Conservation (phyloP, 2,329 filamentous ascomycete genomes). For the Xylariaceae sp. region DNA sequence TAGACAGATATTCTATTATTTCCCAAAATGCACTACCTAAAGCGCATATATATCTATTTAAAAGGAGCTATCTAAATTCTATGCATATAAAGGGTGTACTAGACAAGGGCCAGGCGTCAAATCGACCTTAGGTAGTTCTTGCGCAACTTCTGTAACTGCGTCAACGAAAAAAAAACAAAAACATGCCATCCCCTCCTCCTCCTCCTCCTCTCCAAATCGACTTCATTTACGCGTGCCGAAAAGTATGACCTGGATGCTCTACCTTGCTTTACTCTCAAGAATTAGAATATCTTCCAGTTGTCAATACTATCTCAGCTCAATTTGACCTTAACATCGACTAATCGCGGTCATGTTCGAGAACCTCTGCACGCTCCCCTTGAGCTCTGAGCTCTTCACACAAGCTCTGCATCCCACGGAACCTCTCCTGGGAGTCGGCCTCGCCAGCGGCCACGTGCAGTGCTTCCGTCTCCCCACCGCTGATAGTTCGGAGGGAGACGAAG, state of each 20-base stretch:
- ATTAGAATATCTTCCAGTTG: background rate
- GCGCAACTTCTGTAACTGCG: background rate
- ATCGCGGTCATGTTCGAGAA: slow-evolving; percentile 71
- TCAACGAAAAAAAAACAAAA: background rate
- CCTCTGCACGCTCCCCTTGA: slow-evolving; percentile 80
- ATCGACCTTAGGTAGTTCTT: no score
- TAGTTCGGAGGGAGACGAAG: slow-evolving; percentile 47
- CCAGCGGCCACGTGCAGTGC: slow-evolving; percentile 78
- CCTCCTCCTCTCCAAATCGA: background rate
- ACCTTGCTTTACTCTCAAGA: background rate
- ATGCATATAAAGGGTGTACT: no score
- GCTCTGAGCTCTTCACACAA: slow-evolving; percentile 82
- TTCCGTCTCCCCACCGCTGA: slow-evolving; percentile 62
- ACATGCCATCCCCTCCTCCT: background rate
- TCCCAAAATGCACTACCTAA: no score
- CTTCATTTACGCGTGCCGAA: background rate
- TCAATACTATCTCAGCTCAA: background rate
- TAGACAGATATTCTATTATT: no score
- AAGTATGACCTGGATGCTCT: slow-evolving; percentile 1
- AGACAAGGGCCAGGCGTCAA: no score
- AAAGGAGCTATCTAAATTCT: no score
- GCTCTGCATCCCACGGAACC: slow-evolving; percentile 80
- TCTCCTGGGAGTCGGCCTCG: slow-evolving; percentile 78
- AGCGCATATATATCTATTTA: no score
- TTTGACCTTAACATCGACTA: background rate